phyloP scores from a whole-genome alignment of 352 stramenopile species.

The Aphanomyces stellatus region DNA sequence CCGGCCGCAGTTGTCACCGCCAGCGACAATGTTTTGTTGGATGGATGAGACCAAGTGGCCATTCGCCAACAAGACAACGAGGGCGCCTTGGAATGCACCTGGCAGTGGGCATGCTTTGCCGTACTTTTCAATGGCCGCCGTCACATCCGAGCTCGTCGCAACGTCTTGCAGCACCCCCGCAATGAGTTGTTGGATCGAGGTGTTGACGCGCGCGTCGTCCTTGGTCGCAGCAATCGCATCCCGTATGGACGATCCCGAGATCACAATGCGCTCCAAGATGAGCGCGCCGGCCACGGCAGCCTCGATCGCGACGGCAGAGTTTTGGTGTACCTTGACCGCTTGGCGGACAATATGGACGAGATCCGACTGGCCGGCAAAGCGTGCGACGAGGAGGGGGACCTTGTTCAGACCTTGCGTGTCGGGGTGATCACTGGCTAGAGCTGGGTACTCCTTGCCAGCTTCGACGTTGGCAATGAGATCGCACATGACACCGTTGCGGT shows the following conservation, averaged over 20 bases:
- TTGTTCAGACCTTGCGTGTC: constrained; percentile 61
- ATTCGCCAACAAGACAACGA: constrained; percentile 50
- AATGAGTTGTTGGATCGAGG: constrained; percentile 27
- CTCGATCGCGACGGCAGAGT: constrained; percentile 36
- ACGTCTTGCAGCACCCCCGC: constrained; percentile 38
- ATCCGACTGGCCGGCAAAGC: constrained; percentile 33
- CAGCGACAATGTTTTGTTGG: constrained; percentile 44
- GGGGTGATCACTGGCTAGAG: constrained; percentile 41
- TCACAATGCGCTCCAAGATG: constrained; percentile 44
- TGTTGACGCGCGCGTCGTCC: constrained; percentile 29
- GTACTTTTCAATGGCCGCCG: constrained; percentile 38
- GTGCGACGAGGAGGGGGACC: constrained; percentile 41
- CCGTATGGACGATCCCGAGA: constrained; percentile 25
- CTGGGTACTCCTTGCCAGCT: constrained; percentile 41
- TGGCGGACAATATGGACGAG: constrained; percentile 40
- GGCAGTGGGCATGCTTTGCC: constrained; percentile 53
- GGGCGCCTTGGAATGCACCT: constrained; percentile 39
- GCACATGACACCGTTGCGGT: constrained; percentile 57
- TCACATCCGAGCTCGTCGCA: constrained; percentile 36
- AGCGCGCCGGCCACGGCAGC: constrained; percentile 40
- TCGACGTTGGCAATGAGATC: constrained; percentile 59
- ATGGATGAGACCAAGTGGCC: constrained; percentile 35
- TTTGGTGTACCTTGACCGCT: constrained; percentile 48
- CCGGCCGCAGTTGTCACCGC: constrained; percentile 64
- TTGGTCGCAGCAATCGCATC: constrained; percentile 33